Percentiles rank a stretch among this genome's conserved stretches.
Evolutionary conservation across 805 yeast species (phyloP).

Genomic region (Sugiyamaella chiloensis): DNA sequence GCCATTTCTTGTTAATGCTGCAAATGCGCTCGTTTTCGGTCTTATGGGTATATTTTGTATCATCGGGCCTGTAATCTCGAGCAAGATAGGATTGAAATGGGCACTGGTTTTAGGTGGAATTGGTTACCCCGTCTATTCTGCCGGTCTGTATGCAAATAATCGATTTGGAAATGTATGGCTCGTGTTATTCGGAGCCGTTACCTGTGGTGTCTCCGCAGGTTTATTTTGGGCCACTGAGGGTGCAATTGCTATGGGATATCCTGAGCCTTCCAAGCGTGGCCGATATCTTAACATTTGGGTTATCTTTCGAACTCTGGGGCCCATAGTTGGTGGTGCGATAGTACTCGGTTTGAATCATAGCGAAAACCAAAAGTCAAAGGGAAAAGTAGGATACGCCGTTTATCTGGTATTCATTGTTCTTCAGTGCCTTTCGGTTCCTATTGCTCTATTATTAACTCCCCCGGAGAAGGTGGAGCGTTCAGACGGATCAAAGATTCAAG

Average conservation of each 20-base stretch:
- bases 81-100: slow-evolving; percentile 19
- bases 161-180: slow-evolving; percentile 26
- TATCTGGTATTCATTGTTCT: slow-evolving; percentile 22
- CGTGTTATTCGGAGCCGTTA: slow-evolving; percentile 22
- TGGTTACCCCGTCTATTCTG: slow-evolving; percentile 28
- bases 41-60: slow-evolving; percentile 22
- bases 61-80: slow-evolving; percentile 17
- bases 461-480: slow-evolving; percentile 28
- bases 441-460: slow-evolving; percentile 22
- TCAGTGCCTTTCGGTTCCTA: slow-evolving; percentile 24
- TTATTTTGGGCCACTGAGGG: slow-evolving; percentile 28
- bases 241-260: slow-evolving; percentile 25
- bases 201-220: slow-evolving; percentile 28
- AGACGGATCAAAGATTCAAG: slow-evolving; percentile 28
- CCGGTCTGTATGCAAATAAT: slow-evolving; percentile 24
- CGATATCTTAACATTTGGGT: slow-evolving; percentile 25
- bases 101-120: slow-evolving; percentile 21
- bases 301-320: slow-evolving; percentile 21
- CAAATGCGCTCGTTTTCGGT: slow-evolving; percentile 24
- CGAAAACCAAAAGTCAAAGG: slow-evolving; percentile 9
- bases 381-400: slow-evolving; percentile 15
- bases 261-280: slow-evolving; percentile 24
- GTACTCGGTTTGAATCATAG: slow-evolving; percentile 21
- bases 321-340: slow-evolving; percentile 26
- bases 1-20: slow-evolving; percentile 22